Evolutionary conservation across 495 filamentous ascomycete species (phyloP).

Genomic region (Hyaloscypha variabilis): DNA sequence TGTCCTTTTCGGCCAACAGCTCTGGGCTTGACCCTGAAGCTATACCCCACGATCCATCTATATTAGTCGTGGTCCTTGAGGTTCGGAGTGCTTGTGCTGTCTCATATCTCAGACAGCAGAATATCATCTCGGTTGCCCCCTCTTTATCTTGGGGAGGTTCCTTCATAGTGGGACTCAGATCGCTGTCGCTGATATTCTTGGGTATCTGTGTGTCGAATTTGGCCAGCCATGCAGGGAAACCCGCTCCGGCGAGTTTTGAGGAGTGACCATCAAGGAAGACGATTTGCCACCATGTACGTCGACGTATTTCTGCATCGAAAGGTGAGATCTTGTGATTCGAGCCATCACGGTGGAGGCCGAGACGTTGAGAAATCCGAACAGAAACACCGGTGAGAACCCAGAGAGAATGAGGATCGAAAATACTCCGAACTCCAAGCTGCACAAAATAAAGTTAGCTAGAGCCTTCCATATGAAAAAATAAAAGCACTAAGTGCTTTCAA

Average conservation of each 20-base stretch:
- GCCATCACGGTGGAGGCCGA: slow-evolving; percentile 55
- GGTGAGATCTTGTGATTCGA: slow-evolving; percentile 51
- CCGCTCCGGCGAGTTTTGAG: slow-evolving; percentile 64
- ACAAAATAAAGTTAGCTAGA: neutral
- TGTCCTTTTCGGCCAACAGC: slow-evolving; percentile 50
- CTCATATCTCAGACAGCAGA: slow-evolving; percentile 54
- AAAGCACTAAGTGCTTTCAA: neutral
- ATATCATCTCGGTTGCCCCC: slow-evolving; percentile 61
- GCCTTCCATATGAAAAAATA: neutral
- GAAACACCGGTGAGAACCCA: slow-evolving; percentile 46
- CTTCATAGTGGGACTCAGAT: slow-evolving; percentile 45
- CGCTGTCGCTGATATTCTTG: slow-evolving; percentile 45
- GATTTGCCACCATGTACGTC: slow-evolving; percentile 66
- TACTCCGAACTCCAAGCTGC: slow-evolving; percentile 41
- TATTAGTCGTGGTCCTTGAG: slow-evolving; percentile 14
- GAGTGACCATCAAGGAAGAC: slow-evolving; percentile 55
- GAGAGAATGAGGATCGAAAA: slow-evolving; percentile 51
- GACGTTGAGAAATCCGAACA: slow-evolving; percentile 44
- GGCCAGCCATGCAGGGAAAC: slow-evolving; percentile 47
- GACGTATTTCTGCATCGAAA: slow-evolving; percentile 63
- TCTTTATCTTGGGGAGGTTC: slow-evolving; percentile 43
- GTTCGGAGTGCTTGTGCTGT: slow-evolving; percentile 50
- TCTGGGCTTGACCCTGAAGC: slow-evolving; percentile 34
- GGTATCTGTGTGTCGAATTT: slow-evolving; percentile 47
- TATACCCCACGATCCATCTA: slow-evolving; percentile 45